These are phyloP conservation scores for Penicillium sp. DNA, from an alignment of 2,329 filamentous ascomycete genomes.

Conservation along the genomic window DNA sequence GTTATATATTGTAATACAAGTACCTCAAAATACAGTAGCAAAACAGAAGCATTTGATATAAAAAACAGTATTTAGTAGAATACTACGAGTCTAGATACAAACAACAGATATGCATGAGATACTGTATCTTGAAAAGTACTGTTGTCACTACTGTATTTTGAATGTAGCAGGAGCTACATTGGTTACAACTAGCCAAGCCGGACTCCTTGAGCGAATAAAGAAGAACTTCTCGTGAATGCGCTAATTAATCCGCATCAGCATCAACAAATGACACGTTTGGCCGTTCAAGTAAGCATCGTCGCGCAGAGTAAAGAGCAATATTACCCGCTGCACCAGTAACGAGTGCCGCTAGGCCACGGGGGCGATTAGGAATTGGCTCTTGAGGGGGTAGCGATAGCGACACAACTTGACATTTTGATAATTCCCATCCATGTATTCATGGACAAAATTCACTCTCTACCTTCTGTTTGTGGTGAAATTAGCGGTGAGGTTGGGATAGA, in stretches of 20 bases:
- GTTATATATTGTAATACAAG: too few species aligned
- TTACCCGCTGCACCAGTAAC: constrained; percentile 18
- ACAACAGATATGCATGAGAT: too few species aligned
- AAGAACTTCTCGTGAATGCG: neutral
- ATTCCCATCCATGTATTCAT: constrained; percentile 49
- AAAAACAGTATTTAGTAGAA: too few species aligned
- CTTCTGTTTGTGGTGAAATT: neutral
- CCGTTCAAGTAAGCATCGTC: constrained; percentile 40
- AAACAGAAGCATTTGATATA: too few species aligned
- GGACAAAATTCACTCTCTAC: constrained; percentile 47
- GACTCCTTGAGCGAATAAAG: too few species aligned
- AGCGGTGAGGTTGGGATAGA: constrained; percentile 32
- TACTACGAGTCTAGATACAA: too few species aligned
- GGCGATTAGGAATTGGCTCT: constrained; percentile 13
- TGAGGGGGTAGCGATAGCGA: neutral
- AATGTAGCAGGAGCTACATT: too few species aligned
- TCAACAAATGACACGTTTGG: constrained; percentile 44
- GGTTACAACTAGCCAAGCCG: too few species aligned
- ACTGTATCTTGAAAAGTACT: too few species aligned
- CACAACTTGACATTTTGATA: constrained; percentile 43
- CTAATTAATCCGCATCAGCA: constrained; percentile 23
- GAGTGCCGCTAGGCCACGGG: constrained; percentile 7
- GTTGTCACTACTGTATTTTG: too few species aligned
- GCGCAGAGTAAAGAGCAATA: constrained; percentile 38
- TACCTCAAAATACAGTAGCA: too few species aligned